Conservation (phyloP, 2,329 filamentous ascomycete species). For the Cytospora chrysosperma region DNA sequence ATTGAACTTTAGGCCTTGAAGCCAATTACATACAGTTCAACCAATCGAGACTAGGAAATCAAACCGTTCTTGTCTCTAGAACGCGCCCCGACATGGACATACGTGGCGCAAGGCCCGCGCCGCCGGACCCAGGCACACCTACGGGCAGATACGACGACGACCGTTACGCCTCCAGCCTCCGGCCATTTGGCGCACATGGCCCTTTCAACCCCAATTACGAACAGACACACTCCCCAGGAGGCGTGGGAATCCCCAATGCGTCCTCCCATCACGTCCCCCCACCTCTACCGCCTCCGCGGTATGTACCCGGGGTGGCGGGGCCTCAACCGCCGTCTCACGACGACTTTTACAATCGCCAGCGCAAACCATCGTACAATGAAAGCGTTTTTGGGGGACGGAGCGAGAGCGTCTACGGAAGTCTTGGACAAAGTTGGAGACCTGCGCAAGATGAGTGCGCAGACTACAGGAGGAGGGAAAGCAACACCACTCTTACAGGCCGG, state of each 20-base stretch:
- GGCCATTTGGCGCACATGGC: constrained; percentile 15
- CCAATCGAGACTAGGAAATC: not conserved
- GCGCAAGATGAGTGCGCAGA: constrained; percentile 36
- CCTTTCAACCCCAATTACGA: constrained; percentile 17
- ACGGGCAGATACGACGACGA: constrained; percentile 15
- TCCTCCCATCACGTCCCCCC: constrained; percentile 37
- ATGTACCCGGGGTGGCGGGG: constrained; percentile 36
- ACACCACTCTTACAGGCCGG: constrained; percentile 30
- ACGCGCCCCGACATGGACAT: constrained; percentile 19
- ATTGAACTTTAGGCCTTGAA: not conserved
- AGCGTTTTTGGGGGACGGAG: constrained; percentile 34
- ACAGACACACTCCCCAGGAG: constrained; percentile 23
- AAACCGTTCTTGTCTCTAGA: not conserved
- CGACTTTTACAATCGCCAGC: constrained; percentile 25
- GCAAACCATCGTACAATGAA: constrained; percentile 31
- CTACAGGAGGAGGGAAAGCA: constrained; percentile 35
- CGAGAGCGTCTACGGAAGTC: constrained; percentile 40
- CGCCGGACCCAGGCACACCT: constrained; percentile 16
- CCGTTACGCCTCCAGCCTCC: constrained; percentile 12
- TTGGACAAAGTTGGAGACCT: constrained; percentile 23
- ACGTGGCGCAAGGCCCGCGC: constrained; percentile 21
- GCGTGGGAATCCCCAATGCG: constrained; percentile 45
- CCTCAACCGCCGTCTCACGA: constrained; percentile 32
- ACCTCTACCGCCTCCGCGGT: constrained; percentile 47
- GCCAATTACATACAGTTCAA: not conserved